Evolutionary conservation across 2,329 filamentous ascomycete species (phyloP).

Genomic region (Neurospora crassa): DNA sequence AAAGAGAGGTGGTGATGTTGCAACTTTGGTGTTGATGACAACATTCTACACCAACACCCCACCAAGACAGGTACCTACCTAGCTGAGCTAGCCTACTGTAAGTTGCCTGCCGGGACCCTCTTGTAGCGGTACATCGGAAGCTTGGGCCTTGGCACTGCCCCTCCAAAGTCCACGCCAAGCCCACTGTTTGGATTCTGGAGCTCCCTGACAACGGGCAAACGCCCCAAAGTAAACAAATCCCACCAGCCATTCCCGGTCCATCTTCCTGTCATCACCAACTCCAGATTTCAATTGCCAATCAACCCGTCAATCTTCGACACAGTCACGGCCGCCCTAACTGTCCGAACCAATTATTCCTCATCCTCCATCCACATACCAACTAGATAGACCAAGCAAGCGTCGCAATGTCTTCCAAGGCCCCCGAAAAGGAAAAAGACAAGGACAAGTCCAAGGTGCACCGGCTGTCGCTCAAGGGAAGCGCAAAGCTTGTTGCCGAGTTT

Average conservation of each 20-base stretch:
- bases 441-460: constrained; percentile 89
- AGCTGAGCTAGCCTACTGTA: background rate
- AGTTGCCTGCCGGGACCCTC: background rate
- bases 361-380: background rate
- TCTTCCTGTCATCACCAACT: background rate
- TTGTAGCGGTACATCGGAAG: background rate
- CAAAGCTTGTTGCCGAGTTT: constrained; percentile 91
- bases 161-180: background rate
- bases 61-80: too few species aligned
- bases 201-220: background rate
- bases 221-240: background rate
- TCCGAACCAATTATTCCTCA: background rate
- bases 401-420: background rate
- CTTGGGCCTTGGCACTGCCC: background rate
- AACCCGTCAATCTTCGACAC: background rate
- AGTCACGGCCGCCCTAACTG: background rate
- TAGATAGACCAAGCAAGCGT: background rate
- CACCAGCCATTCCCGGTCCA: background rate
- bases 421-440: constrained; percentile 32
- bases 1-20: background rate
- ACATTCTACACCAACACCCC: background rate
- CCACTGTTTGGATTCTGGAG: background rate
- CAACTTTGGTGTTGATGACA: background rate
- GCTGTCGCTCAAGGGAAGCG: constrained; percentile 73
- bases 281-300: background rate